phyloP scores from a whole-genome alignment of 176 grass and related monocot species.

The Oryza glumipatula region DNA sequence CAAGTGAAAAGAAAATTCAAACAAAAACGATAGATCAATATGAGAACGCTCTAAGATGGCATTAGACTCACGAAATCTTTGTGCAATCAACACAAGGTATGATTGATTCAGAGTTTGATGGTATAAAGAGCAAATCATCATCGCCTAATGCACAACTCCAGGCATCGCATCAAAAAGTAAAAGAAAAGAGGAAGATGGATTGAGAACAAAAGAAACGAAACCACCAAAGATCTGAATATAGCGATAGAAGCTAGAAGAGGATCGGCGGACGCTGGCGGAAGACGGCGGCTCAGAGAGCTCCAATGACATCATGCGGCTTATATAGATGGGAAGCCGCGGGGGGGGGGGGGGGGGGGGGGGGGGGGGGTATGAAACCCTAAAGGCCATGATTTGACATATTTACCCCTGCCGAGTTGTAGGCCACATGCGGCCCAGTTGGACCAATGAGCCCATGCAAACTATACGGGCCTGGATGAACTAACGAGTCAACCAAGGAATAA shows the following conservation, averaged over 20 bases:
- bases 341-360: background rate
- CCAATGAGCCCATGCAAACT: background rate
- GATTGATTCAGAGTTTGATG: constrained; percentile 84
- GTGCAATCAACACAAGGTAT: constrained; percentile 45
- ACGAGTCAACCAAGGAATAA: too few species aligned
- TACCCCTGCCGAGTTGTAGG: background rate
- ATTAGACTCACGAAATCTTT: constrained; percentile 50
- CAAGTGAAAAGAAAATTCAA: background rate
- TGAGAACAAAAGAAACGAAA: background rate
- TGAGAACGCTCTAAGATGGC: background rate
- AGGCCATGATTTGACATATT: background rate
- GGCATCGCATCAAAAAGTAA: background rate
- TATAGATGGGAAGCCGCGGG: background rate
- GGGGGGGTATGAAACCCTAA: background rate
- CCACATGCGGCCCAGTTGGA: background rate
- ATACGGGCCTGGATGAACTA: background rate
- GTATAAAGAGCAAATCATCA: constrained; percentile 61
- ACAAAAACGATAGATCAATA: background rate
- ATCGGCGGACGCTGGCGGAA: background rate
- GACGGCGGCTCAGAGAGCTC: background rate
- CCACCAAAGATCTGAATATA: background rate
- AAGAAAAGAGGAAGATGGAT: background rate
- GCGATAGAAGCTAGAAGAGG: background rate
- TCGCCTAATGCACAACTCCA: constrained; percentile 6
- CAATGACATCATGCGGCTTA: background rate